These are phyloP conservation scores for Kwoniella pini DNA, from an alignment of 768 basidiomycete species.

Conservation along the genomic window DNA sequence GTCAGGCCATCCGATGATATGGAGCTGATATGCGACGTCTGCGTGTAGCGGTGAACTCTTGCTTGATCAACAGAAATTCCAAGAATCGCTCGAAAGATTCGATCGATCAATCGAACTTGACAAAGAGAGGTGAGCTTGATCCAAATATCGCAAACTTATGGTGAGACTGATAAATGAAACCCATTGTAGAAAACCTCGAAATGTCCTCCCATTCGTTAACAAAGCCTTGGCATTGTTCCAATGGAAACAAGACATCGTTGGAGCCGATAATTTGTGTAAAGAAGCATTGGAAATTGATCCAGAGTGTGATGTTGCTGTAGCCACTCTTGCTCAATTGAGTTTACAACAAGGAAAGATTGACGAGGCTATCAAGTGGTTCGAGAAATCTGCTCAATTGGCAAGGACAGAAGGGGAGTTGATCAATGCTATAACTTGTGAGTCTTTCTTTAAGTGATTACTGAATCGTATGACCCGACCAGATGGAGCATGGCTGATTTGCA, in stretches of 20 bases:
- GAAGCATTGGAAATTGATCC: slow-evolving; percentile 86
- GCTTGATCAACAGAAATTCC: slow-evolving; percentile 83
- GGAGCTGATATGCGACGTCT: neutral
- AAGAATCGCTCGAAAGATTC: slow-evolving; percentile 82
- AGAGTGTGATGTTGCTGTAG: slow-evolving; percentile 94
- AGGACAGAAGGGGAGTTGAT: slow-evolving; percentile 84
- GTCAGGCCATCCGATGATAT: neutral
- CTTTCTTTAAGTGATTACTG: slow-evolving; percentile 32
- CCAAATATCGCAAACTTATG: neutral
- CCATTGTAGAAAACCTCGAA: slow-evolving; percentile 55
- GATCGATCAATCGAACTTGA: slow-evolving; percentile 88
- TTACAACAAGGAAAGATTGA: slow-evolving; percentile 88
- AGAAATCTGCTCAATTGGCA: slow-evolving; percentile 77
- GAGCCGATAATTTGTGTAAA: slow-evolving; percentile 79
- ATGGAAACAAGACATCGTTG: slow-evolving; percentile 80
- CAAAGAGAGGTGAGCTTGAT: slow-evolving; percentile 63
- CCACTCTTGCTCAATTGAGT: slow-evolving; percentile 88
- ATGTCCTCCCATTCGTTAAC: slow-evolving; percentile 93
- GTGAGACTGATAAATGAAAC: neutral
- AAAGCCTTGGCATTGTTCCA: slow-evolving; percentile 96
- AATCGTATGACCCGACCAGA: too few species aligned
- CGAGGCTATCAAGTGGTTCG: slow-evolving; percentile 82
- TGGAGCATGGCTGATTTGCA: neutral
- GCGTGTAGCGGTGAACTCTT: slow-evolving; percentile 80
- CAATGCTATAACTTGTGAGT: slow-evolving; percentile 56